Evolutionary conservation across 495 filamentous ascomycete species (phyloP), one percentile per base, ranked within the genome.

Genomic region (Tuber aestivum): DNA sequence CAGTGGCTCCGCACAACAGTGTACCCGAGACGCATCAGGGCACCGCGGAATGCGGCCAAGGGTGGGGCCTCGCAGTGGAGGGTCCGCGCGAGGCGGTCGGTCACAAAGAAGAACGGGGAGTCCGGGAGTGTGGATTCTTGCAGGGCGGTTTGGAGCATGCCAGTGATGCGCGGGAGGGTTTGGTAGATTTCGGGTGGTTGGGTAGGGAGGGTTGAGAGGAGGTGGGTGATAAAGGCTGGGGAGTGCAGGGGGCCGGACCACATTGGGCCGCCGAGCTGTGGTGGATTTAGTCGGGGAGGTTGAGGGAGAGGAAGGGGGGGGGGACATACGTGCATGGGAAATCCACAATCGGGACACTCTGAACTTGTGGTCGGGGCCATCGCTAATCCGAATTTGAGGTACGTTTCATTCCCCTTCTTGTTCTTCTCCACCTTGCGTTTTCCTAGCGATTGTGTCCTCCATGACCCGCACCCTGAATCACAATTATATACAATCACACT

Each of bases 401-500:
- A 90, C 0, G 86, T 84, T 0, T 85, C 86, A 23, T 86, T 88
- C 21, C 93, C 92, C 48, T 89, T 93, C 80, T 91, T 94, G 81
- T 90, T 90, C 6, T 86, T 82, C 37, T 87, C 86, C 23, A 87
- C 82, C 77, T 88, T 91, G 69, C 91, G 90, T 41, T 88, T 88
- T 41, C 89, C 91, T 27, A 98, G 78, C 32, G 88, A 88, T 79
- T 98, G 94, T 0, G 88, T 92, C 6, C 88, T 87, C 92, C 93
- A 97, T 21, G 94, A 90, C 10, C 93, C 93, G 83, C 95, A 99
- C 41, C 95, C 95, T 4, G 86, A 82, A 81, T 97, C 94, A 81
- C 95, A 99, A 80, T 89, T 92, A 85, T 97, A 97, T 3, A 97
- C 92, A 0, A 96, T 71, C 94, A 99, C 97, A 0, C 92, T 96